A percentile compares a stretch with the other conserved stretches of the same genome.
Evolutionary conservation across 2,329 filamentous ascomycete genomes (phyloP).

Genomic region (Lecanicillium sp.): DNA sequence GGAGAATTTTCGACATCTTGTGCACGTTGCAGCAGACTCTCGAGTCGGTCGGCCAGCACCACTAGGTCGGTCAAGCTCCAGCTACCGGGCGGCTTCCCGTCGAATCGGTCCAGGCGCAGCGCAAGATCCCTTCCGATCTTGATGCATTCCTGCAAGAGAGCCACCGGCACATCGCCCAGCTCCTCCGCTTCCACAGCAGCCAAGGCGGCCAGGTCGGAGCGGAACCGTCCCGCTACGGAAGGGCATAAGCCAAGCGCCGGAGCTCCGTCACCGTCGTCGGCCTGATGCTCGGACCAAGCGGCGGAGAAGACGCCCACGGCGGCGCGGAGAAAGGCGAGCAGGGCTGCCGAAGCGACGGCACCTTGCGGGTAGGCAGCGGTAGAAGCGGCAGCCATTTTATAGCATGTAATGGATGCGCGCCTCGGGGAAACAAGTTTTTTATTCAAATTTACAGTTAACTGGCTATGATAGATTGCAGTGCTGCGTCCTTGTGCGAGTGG

Average conservation of each 20-base stretch:
- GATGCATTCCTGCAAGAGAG: constrained; percentile 16
- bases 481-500: too few relatives aligned
- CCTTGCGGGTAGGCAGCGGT: neutral
- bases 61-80: constrained; percentile 2
- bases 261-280: neutral
- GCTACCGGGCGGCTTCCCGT: too few relatives aligned
- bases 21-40: neutral
- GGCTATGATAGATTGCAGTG: neutral
- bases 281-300: constrained; percentile 9
- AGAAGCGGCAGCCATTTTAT: constrained; percentile 26
- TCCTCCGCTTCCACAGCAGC: neutral
- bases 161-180: neutral
- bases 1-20: neutral
- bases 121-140: constrained; percentile 23
- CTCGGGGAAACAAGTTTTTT: constrained; percentile 3
- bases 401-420: constrained; percentile 24
- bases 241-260: neutral
- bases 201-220: neutral
- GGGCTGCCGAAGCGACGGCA: constrained; percentile 8
- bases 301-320: constrained; percentile 15
- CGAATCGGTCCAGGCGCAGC: constrained; percentile 17
- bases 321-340: constrained; percentile 19
- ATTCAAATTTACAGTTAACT: neutral
- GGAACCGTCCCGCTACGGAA: neutral
- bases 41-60: constrained; percentile 5